Evolutionary conservation across 2,329 filamentous ascomycete species (phyloP).

Genomic region (Huntiella moniliformis): DNA sequence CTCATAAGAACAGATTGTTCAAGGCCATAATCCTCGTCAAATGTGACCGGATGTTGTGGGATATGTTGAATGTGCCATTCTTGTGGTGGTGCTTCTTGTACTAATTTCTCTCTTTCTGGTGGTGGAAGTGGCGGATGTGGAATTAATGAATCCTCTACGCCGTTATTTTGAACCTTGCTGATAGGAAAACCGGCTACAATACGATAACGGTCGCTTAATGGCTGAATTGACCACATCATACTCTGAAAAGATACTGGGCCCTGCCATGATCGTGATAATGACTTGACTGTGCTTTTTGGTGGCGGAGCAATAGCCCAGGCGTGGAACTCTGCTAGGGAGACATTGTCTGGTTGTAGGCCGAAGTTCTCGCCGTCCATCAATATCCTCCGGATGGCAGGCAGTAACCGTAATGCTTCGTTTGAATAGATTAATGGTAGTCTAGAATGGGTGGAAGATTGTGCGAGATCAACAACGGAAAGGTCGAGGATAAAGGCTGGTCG

Average conservation of each 20-base stretch:
- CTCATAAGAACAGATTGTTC: background rate
- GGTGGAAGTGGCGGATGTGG: no score
- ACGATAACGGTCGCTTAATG: background rate
- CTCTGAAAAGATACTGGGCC: background rate
- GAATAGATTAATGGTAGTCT: constrained; percentile 45
- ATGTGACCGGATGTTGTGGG: background rate
- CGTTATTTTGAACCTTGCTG: background rate
- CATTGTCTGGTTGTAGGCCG: background rate
- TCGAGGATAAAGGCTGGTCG: constrained; percentile 63
- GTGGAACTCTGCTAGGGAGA: background rate
- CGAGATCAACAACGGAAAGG: constrained; percentile 26
- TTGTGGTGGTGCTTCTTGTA: no score
- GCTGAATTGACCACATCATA: background rate
- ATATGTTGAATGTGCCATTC: no score
- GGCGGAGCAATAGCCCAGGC: background rate
- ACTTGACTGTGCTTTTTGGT: no score
- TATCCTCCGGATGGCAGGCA: constrained; percentile 23
- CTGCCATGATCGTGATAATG: background rate
- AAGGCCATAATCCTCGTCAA: background rate
- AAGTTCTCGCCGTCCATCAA: background rate
- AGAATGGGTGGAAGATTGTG: constrained; percentile 24
- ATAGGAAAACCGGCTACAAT: background rate
- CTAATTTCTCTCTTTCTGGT: no score
- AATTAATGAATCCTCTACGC: background rate
- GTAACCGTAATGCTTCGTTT: constrained; percentile 45